Conservation (phyloP, 768 basidiomycete species). For the Artomyces pyxidatus region DNA sequence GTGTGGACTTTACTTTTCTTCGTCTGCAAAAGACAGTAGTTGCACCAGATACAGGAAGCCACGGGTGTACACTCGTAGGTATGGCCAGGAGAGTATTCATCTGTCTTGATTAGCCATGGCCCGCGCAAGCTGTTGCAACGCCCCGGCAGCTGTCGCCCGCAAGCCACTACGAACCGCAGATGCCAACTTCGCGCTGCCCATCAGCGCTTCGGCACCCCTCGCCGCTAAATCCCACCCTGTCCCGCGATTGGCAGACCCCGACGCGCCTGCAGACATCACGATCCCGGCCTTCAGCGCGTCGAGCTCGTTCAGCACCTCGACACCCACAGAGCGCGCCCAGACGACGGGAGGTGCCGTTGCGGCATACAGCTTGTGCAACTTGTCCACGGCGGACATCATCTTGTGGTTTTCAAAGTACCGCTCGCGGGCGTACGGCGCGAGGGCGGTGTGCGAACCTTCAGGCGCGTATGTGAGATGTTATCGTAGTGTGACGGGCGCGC, state of each 20-base stretch:
- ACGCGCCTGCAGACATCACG: slow-evolving; percentile 71
- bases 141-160: slow-evolving; percentile 21
- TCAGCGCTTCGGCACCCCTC: slow-evolving; percentile 38
- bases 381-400: slow-evolving; percentile 78
- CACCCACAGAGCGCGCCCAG: slow-evolving; percentile 79
- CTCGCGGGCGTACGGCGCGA: slow-evolving; percentile 69
- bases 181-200: slow-evolving; percentile 26
- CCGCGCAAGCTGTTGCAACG: slow-evolving; percentile 22
- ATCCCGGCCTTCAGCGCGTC: slow-evolving; percentile 74
- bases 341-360: slow-evolving; percentile 62
- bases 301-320: slow-evolving; percentile 89
- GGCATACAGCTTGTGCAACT: slow-evolving; percentile 82
- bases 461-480: not conserved
- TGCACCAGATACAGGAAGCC: too few species aligned
- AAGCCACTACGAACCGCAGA: slow-evolving; percentile 22
- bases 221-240: slow-evolving; percentile 24
- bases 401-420: slow-evolving; percentile 85
- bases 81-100: too few species aligned
- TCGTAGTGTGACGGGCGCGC: not conserved
- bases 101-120: too few species aligned
- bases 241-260: slow-evolving; percentile 4
- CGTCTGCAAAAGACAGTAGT: too few species aligned
- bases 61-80: too few species aligned
- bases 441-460: slow-evolving; percentile 64
- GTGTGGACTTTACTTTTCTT: too few species aligned